These are phyloP conservation scores for Geoglossum cookeanum DNA, from an alignment of 2,329 filamentous ascomycete species.

Conservation along the genomic window DNA sequence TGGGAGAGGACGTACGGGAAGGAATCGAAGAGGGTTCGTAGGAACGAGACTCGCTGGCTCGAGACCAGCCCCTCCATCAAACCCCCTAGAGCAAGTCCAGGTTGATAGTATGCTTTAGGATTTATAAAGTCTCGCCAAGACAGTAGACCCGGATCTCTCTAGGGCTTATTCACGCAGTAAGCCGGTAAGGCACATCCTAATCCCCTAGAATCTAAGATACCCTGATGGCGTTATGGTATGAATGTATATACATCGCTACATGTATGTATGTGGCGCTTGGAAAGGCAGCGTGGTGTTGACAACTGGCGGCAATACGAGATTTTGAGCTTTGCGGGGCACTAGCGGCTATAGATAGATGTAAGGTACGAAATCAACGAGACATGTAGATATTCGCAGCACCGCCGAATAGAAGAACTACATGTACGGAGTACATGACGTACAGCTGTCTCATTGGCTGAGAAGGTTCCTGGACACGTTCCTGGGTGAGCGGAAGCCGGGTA, in stretches of 20 bases:
- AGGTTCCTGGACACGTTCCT: neutral
- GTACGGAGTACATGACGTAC: no score
- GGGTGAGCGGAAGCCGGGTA: neutral
- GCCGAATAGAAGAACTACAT: no score
- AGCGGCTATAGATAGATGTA: no score
- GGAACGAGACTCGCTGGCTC: conserved; percentile 34
- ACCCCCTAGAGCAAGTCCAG: neutral
- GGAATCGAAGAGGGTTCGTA: conserved; percentile 79
- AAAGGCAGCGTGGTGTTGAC: neutral
- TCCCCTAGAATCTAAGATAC: no score
- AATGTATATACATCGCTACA: no score
- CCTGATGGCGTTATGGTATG: no score
- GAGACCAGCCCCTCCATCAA: neutral
- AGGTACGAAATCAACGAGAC: neutral
- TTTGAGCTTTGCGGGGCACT: no score
- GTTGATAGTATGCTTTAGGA: neutral
- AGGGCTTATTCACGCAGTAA: no score
- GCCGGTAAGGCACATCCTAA: no score
- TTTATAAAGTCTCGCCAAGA: neutral
- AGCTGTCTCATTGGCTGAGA: neutral
- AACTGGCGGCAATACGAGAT: neutral
- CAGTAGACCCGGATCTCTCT: no score
- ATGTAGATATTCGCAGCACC: no score
- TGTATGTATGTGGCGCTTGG: neutral
- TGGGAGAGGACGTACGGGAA: conserved; percentile 68